phyloP scores from a whole-genome alignment of 306 rosid species.

The Malus domestica region ASM211411v1 NC_041802.1:2906501-2907000 shows the following conservation, averaged over 20 bases:
- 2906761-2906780: too few species aligned
- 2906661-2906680: slow-evolving; percentile 1
- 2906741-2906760: not conserved
- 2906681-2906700: not conserved
- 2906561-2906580: slow-evolving; percentile 12
- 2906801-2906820: too few species aligned
- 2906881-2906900: too few species aligned
- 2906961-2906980: too few species aligned
- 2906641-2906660: slow-evolving; percentile 27
- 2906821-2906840: too few species aligned
- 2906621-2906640: slow-evolving; percentile 41
- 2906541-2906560: not conserved
- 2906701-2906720: not conserved
- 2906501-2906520: not conserved
- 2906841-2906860: too few species aligned
- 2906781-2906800: too few species aligned
- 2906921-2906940: too few species aligned
- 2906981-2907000: too few species aligned
- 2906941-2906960: too few species aligned
- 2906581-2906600: slow-evolving; percentile 16
- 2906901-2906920: too few species aligned
- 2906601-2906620: slow-evolving; percentile 33
- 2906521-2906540: not conserved
- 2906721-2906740: not conserved
- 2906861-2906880: too few species aligned